Conservation (phyloP, 1,284 basidiomycete species). For the Cutaneotrichosporon cavernicola region DNA sequence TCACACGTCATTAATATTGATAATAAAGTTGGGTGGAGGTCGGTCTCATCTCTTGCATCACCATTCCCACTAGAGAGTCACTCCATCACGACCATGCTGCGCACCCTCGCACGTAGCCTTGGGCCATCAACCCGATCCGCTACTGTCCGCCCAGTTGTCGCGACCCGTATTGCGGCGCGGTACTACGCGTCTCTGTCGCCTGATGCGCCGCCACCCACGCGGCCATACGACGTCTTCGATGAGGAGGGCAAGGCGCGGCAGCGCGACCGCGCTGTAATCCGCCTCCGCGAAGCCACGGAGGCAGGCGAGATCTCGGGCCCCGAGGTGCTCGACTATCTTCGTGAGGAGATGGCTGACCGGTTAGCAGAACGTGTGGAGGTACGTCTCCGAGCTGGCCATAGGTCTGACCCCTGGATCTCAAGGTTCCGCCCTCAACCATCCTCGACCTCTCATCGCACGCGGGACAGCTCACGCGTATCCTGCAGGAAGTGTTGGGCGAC, state of each 20-base stretch:
- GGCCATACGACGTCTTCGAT: conserved; percentile 82
- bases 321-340: conserved; percentile 83
- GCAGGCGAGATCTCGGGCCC: conserved; percentile 10
- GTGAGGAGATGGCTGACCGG: conserved; percentile 84
- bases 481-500: conserved; percentile 67
- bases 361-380: conserved; percentile 86
- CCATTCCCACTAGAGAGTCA: neutral
- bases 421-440: conserved; percentile 73
- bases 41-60: neutral
- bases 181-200: conserved; percentile 46
- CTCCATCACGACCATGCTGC: conserved; percentile 2
- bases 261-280: conserved; percentile 68
- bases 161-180: neutral
- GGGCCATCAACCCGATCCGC: neutral
- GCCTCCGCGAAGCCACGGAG: conserved; percentile 60
- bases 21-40: conserved; percentile 7
- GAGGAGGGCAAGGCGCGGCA: conserved; percentile 77
- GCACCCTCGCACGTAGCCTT: neutral
- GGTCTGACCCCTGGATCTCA: conserved; percentile 70
- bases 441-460: conserved; percentile 93
- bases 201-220: conserved; percentile 41
- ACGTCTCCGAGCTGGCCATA: conserved; percentile 27
- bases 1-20: conserved; percentile 3
- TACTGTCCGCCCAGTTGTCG: too few relatives aligned
- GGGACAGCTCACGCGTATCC: conserved; percentile 81